Conservation (phyloP, 306 rosid genomes). For the Ziziphus jujuba region DNA sequence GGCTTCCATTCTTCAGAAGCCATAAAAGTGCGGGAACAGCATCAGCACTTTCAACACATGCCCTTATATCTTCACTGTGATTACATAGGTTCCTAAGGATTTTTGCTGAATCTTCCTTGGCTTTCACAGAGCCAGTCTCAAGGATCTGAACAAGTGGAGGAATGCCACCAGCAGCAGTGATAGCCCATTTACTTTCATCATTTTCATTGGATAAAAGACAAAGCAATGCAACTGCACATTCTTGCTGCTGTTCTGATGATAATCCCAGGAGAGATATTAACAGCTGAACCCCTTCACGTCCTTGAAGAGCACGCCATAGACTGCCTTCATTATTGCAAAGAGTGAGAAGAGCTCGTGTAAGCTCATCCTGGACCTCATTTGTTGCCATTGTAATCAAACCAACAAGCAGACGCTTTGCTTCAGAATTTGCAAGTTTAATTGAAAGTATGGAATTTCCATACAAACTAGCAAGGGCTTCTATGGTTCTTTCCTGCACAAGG, state of each 20-base stretch:
- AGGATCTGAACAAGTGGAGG: conserved; percentile 98
- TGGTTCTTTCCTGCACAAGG: conserved; percentile 95
- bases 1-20: conserved; percentile 94
- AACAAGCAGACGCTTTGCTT: conserved; percentile 92
- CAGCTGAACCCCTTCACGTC: conserved; percentile 95
- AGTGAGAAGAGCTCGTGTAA: conserved; percentile 70
- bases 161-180: conserved; percentile 99
- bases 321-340: conserved; percentile 83
- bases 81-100: conserved; percentile 96
- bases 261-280: conserved; percentile 95
- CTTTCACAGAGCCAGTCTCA: conserved; percentile 93
- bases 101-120: conserved; percentile 97
- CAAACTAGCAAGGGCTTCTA: conserved; percentile 96
- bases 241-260: conserved; percentile 98
- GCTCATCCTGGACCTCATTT: conserved; percentile 93
- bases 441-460: conserved; percentile 80
- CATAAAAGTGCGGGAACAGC: conserved; percentile 97
- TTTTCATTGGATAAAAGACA: conserved; percentile 85
- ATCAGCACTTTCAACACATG: conserved; percentile 98
- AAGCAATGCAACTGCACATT: conserved; percentile 95
- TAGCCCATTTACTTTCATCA: conserved; percentile 98
- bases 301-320: conserved; percentile 89
- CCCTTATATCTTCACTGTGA: conserved; percentile 98
- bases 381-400: conserved; percentile 96
- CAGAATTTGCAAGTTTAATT: conserved; percentile 68